Conservation (phyloP, 768 basidiomycete species). For the Kwoniella shandongensis region DNA sequence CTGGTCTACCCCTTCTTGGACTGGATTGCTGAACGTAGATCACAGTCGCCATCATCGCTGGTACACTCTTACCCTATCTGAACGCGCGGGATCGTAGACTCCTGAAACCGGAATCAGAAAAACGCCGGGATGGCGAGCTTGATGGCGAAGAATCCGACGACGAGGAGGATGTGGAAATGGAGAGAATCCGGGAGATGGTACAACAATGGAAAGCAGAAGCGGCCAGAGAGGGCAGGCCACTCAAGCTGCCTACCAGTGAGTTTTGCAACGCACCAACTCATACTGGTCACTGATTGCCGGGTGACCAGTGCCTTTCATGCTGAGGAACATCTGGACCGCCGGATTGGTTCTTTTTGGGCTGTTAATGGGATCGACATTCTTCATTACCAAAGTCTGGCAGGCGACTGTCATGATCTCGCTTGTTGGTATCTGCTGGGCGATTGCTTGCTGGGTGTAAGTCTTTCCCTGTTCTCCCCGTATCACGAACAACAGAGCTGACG, state of each 20-base stretch:
- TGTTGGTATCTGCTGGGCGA: slow-evolving; percentile 92
- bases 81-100: slow-evolving; percentile 77
- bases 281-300: too few relatives aligned
- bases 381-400: slow-evolving; percentile 74
- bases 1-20: slow-evolving; percentile 31
- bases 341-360: slow-evolving; percentile 76
- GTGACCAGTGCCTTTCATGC: slow-evolving; percentile 73
- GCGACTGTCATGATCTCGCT: slow-evolving; percentile 79
- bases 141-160: slow-evolving; percentile 63
- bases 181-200: slow-evolving; percentile 69
- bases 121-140: slow-evolving; percentile 54
- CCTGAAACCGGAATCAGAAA: slow-evolving; percentile 59
- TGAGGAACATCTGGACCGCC: slow-evolving; percentile 91
- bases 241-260: slow-evolving; percentile 70
- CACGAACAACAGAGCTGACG: slow-evolving; percentile 1
- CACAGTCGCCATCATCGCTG: slow-evolving; percentile 79
- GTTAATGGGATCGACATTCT: slow-evolving; percentile 78
- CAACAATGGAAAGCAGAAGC: slow-evolving; percentile 83
- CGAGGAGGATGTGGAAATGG: slow-evolving; percentile 71
- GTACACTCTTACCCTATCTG: slow-evolving; percentile 75
- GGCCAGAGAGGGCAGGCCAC: slow-evolving; percentile 67
- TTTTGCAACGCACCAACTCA: neutral
- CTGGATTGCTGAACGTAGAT: neutral
- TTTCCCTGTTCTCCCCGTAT: neutral
- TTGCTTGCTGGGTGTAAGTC: slow-evolving; percentile 82